Conservation (phyloP, 2,329 filamentous ascomycete species). For the Clonostachys solani region DNA sequence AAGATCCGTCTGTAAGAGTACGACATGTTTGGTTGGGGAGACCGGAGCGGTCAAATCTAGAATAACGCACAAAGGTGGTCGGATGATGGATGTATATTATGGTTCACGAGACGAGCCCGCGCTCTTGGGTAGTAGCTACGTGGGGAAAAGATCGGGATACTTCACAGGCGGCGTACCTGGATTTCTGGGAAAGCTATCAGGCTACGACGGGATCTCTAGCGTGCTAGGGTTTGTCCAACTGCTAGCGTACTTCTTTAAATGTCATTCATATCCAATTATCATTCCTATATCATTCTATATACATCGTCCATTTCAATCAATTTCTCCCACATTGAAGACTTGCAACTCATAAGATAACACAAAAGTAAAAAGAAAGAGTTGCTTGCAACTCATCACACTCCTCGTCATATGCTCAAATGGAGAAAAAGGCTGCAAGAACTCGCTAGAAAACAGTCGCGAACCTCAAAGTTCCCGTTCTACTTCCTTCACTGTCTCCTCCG, state of each 20-base stretch:
- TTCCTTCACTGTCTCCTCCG: neutral
- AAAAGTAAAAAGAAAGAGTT: neutral
- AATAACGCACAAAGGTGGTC: neutral
- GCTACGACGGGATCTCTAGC: no score
- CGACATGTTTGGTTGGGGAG: no score
- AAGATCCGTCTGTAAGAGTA: constrained; percentile 63
- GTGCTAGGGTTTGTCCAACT: no score
- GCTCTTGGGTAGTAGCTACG: no score
- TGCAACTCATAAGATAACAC: neutral
- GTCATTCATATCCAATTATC: constrained; percentile 1
- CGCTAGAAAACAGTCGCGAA: neutral
- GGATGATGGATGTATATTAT: no score
- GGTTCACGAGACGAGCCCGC: no score
- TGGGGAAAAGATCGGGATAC: no score
- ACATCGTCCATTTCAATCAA: constrained; percentile 1
- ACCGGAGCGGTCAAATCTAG: neutral
- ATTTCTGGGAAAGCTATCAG: no score
- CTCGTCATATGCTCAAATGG: no score
- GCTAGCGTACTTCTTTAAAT: no score
- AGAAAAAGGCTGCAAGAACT: no score
- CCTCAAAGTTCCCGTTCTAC: neutral
- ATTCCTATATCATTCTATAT: constrained; percentile 1
- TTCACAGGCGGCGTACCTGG: no score
- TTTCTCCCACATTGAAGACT: neutral
- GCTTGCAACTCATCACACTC: neutral